These are phyloP conservation scores for Mycena galopus DNA, from an alignment of 768 basidiomycete genomes.

Conservation along the genomic window DNA sequence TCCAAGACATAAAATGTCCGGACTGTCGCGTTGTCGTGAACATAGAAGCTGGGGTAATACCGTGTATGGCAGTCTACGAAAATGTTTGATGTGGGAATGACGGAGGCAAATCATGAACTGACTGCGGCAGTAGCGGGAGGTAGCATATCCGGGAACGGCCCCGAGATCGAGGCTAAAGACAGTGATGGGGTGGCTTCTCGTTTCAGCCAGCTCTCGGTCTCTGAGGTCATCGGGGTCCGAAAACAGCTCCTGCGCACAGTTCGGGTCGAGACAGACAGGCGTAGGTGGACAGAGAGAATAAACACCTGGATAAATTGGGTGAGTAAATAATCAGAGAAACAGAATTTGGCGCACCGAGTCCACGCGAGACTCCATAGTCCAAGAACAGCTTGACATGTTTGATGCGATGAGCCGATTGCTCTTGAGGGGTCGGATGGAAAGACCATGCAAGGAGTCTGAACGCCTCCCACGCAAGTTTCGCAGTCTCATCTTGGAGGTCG, in stretches of 20 bases:
- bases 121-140: slow-evolving; percentile 45
- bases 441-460: slow-evolving; percentile 10
- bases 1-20: slow-evolving; percentile 39
- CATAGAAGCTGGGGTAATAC: slow-evolving; percentile 45
- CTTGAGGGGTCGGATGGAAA: slow-evolving; percentile 11
- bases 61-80: slow-evolving; percentile 42
- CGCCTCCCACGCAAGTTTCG: slow-evolving; percentile 9
- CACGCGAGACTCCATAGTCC: slow-evolving; percentile 14
- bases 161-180: slow-evolving; percentile 42
- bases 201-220: slow-evolving; percentile 17
- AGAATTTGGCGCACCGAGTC: slow-evolving; percentile 22
- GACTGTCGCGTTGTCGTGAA: slow-evolving; percentile 33
- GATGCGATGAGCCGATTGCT: slow-evolving; percentile 8
- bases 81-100: not conserved
- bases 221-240: not conserved
- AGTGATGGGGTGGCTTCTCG: slow-evolving; percentile 22
- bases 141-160: slow-evolving; percentile 40
- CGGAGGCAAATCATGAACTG: slow-evolving; percentile 1
- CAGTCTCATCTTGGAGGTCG: slow-evolving; percentile 8
- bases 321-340: not conserved
- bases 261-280: slow-evolving; percentile 14
- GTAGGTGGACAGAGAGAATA: not conserved
- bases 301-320: not conserved
- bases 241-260: not conserved
- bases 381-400: slow-evolving; percentile 26